Base-by-base conservation (phyloP, 1,284 basidiomycete species). In the Amylostereum chailletii region DNA sequence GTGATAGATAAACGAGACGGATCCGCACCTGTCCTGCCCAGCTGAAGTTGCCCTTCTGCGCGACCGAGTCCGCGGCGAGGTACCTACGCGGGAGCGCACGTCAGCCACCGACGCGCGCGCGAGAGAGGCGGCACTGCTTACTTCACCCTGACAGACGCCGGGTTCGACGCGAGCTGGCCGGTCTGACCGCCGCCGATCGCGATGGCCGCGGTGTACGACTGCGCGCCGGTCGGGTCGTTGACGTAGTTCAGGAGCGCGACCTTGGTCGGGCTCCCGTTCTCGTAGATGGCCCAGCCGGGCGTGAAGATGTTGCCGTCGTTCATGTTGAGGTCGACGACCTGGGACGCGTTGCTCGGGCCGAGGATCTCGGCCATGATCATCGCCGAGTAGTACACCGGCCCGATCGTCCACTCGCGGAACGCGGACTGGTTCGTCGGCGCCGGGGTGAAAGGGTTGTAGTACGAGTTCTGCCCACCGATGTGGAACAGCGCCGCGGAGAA, bases 241-340 rank as follows among this genome's bases (percentile, higher is more conserved):
- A 81, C 67, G 58, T 76, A 90, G 63, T 90, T 91, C 68, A 90
- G 73, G 47, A 91, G 63, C 4, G 78, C 77, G 5, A 83, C 67
- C 37, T 81, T 73, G 3, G 70, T 70, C 2, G 83, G 76, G 41
- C 60, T 66, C 5, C 74, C 76, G 51, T 75, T 68, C 61, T 85
- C 79, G 62, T 88, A 90, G 36, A 91, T 73, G 2, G 75, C 83
- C 61, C 90, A 91, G 3, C 75, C 80, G 0, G 86, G 86, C 6
- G 81, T 83, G 57, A 69, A 79, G n/a, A 70, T 65, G 57, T 71
- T 74, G 45, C 65, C 68, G 42, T 57, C 57, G 57, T 84, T 78
- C 34, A 70, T 65, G 45, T 67, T 60, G 31, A 86, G 66, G 59
- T 87, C 83, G 43, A 85, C 59, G 39, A 89, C 70, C 53, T 77